Evolutionary conservation across 495 filamentous ascomycete species (phyloP), one percentile per base, ranked within the genome.

Genomic region (Xylaria telfairii): DNA sequence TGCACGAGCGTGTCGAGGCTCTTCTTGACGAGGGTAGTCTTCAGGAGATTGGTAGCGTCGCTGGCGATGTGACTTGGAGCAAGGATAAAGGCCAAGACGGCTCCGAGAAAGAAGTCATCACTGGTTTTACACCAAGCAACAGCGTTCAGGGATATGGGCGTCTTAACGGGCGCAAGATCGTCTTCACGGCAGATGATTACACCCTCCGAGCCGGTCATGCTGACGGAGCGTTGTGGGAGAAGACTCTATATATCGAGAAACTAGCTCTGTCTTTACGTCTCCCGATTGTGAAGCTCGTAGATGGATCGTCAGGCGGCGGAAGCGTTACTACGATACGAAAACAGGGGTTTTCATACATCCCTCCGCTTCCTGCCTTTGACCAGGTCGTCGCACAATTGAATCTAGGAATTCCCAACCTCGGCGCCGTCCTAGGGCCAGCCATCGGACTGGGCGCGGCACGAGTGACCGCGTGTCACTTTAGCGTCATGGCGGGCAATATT

Each of bases 101-200:
- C 10, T 24, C 32, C 4, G 66, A 61, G 30, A 24, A 82, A 69
- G 88, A 90, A 75, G 85, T 83, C 59, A 84, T 87, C 4, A 73
- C 79, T 1, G 78, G 81, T 0, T 88, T 85, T 64, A 74, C 85
- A 4, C 86, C 87, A 0, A 86, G 83, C 67, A 89, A 88, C 67
- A 89, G 88, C 75, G 81, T 89, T 10, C 86, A 89, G 74, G 84
- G 84, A 13, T 83, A 85, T 66, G 84, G 88, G 0, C 81, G 75
- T 59, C 75, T 90, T 10, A 73, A 81, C 19, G 87, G 87, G 1
- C 79, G 89, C 19, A 84, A 84, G 46, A 81, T 90, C 0, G 77
- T 90, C 7, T 82, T 91, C 49, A 90, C 88, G 1, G 87, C 87
- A 8, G 89, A 90, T 71, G 89, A 91, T 72, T 90, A 90, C 61